Evolutionary conservation across 345 rosid species (phyloP).

Genomic region (Hibiscus syriacus): DNA sequence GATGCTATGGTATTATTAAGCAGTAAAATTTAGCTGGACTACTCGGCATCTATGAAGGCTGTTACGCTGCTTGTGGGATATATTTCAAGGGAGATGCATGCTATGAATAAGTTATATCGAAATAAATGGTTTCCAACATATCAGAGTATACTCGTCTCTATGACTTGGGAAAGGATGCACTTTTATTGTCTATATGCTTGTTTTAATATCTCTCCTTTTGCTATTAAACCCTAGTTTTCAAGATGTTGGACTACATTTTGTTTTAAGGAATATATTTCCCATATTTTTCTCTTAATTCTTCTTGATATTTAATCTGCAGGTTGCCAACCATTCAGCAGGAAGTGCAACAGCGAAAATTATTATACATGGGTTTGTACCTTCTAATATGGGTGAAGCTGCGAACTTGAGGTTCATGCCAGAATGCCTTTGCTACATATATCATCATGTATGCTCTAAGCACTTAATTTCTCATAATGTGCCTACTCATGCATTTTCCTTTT

Average conservation of each 20-base stretch:
- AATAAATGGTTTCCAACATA: not conserved
- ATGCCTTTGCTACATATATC: slow-evolving; percentile 97
- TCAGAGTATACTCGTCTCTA: not conserved
- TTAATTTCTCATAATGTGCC: slow-evolving; percentile 11
- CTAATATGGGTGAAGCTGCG: slow-evolving; percentile 99
- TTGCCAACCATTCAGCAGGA: slow-evolving; percentile 99
- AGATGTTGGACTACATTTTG: not conserved
- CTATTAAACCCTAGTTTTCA: not conserved
- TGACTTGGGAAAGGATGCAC: not conserved
- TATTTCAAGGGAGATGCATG: not conserved
- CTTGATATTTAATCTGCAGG: slow-evolving; percentile 40
- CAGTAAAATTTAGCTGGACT: not conserved
- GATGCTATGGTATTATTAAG: slow-evolving; percentile 7
- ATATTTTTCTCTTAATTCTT: slow-evolving; percentile 9
- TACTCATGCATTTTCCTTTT: not conserved
- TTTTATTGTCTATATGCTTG: not conserved
- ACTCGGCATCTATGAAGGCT: not conserved
- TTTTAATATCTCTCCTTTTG: not conserved
- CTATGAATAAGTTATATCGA: not conserved
- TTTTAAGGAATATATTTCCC: not conserved
- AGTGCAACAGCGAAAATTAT: slow-evolving; percentile 91
- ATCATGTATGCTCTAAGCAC: slow-evolving; percentile 63
- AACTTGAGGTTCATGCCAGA: slow-evolving; percentile 99
- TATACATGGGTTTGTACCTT: slow-evolving; percentile 95
- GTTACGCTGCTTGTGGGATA: not conserved